A percentile compares a stretch with the other conserved stretches of the same genome.
Conservation (phyloP, 192 early-diverging fungal genomes). For the Coemansia sp. region DNA sequence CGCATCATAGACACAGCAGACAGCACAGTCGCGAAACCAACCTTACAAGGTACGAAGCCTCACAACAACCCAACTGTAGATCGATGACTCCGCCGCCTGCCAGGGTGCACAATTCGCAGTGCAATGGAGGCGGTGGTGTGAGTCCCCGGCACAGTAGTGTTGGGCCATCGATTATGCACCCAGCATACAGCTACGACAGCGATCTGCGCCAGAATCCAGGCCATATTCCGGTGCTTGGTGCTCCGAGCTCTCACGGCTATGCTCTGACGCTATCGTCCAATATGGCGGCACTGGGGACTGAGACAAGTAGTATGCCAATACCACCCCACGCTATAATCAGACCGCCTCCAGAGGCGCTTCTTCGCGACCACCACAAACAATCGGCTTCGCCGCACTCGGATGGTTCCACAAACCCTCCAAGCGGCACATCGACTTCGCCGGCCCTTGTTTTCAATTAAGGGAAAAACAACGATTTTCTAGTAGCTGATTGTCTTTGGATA, state of each 20-base stretch:
- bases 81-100: slow-evolving; percentile 9
- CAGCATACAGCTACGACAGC: not conserved
- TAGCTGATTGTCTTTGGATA: no score
- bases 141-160: not conserved
- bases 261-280: not conserved
- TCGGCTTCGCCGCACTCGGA: not conserved
- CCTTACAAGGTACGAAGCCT: not conserved
- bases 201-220: not conserved
- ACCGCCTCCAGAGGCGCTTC: slow-evolving; percentile 5
- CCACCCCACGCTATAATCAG: not conserved
- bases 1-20: not conserved
- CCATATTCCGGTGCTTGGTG: no score
- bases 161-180: not conserved
- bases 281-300: not conserved
- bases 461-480: no score
- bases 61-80: not conserved
- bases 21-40: not conserved
- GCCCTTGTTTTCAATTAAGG: not conserved
- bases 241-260: not conserved
- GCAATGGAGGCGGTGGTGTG: not conserved
- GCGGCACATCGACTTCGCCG: not conserved
- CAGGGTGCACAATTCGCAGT: not conserved
- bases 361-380: slow-evolving; percentile 4
- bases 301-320: not conserved
- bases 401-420: not conserved